Base-by-base conservation (phyloP, 208 protist genomes). In the Wallacemonas collosoma region DNA sequence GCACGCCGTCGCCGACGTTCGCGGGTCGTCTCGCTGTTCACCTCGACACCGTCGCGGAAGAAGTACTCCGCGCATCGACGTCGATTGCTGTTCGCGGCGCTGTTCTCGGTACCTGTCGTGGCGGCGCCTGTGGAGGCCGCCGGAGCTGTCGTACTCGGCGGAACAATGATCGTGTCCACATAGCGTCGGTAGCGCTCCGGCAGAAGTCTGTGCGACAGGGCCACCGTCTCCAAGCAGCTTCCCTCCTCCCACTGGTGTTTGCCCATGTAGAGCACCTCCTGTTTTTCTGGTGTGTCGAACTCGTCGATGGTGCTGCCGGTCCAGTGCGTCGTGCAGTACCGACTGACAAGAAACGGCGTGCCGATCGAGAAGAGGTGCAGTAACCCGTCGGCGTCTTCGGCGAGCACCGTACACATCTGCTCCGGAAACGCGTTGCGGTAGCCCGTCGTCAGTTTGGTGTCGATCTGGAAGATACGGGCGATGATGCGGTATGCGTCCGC, bases 321-420 rank as follows among this genome's bases (percentile, higher is more conserved):
- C 83, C 91, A 97, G 72, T 94, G 73, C 36, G 82, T 83, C 3
- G 79, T 79, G 76, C 87, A 93, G 83, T 76, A 87, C 53, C 71
- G 70, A 36, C 75, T 72, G 17, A 97, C 88, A 57, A 93, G 83
- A 56, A 80, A 87, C 1, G 87, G 85, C 15, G 93, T 93, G 38
- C 93, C 93, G 2, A 97, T 83, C 12, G 89, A 94, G 79, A 97
- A 97, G 55, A 94, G 74, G 69, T 97, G 93, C 55, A 95, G 57
- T 14, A 80, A 62, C 2, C 77, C 74, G 54, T 88, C 85, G 35
- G 62, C 76, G 68, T 80, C 81, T 63, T 86, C 79, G 15, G 82
- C 81, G 14, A 97, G 72, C 17, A 94, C 80, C 2, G 88, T 90
- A 76, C 89, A 91, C 39, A 82, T 73, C 76, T 96, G 92, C 77